Evolutionary conservation across 352 stramenopile genomes (phyloP).

Genomic region (Phytopythium mirpurense): DNA sequence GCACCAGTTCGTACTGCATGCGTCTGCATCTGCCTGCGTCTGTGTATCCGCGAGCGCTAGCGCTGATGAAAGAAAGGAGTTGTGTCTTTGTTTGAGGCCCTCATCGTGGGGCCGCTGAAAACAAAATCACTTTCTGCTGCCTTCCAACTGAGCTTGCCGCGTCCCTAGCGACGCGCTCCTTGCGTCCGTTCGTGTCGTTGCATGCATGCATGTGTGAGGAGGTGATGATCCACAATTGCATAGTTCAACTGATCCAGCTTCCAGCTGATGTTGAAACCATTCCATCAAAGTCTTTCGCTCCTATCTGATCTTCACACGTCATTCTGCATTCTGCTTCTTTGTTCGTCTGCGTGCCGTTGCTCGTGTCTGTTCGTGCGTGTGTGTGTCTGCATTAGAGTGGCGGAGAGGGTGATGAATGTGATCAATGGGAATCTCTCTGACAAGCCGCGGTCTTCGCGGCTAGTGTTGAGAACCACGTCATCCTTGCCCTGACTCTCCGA

Average conservation of each 20-base stretch:
- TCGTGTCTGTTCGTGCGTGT: constrained; percentile 4
- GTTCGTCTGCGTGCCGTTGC: no score
- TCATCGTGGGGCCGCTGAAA: constrained; percentile 50
- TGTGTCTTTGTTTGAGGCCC: constrained; percentile 62
- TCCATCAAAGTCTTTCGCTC: constrained; percentile 82
- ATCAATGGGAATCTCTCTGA: constrained; percentile 84
- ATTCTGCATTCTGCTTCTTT: no score
- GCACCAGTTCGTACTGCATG: no score
- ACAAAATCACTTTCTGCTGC: constrained; percentile 82
- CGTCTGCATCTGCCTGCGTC: no score
- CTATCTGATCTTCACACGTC: constrained; percentile 70
- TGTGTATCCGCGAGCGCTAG: constrained; percentile 27
- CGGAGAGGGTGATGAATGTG: constrained; percentile 69
- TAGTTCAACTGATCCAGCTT: constrained; percentile 75
- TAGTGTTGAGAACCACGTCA: constrained; percentile 60
- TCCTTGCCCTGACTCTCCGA: constrained; percentile 76
- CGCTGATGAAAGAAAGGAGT: constrained; percentile 80
- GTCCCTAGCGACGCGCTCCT: no score
- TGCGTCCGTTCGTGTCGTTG: background rate
- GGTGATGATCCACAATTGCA: constrained; percentile 67
- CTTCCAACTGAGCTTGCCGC: constrained; percentile 75
- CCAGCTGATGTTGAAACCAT: constrained; percentile 53
- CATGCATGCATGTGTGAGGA: constrained; percentile 30
- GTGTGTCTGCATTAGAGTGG: constrained; percentile 1
- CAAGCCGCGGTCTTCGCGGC: constrained; percentile 7